Base-by-base conservation (phyloP, 164 flowering plant genomes). In the Stephania cephalantha region DNA sequence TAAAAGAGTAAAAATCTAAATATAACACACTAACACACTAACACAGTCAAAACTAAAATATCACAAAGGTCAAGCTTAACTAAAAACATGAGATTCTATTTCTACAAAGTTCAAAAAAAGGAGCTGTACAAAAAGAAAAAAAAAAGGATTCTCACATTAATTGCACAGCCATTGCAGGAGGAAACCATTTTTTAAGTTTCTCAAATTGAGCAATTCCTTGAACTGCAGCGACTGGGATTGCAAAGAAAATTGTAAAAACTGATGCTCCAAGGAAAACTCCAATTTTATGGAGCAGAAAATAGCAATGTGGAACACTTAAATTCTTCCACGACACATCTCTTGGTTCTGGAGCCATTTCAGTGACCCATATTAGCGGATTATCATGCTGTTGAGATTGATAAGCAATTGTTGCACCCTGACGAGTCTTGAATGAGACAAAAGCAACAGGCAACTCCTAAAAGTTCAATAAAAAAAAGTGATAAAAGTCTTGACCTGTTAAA, bases 331-430 rank as follows among this genome's bases (percentile, higher is more conserved):
- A 69, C 9, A 92, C 90, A 78, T 92, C 98, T 75, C 89, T 89
- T 48, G 98, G 97, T 84, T 94, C 97, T 71, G 97, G 97, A 70
- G 98, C 97, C 84, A 74, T 55, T 85, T 92, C 91, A 46, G 94
- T 90, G 71, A 85, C 85, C 97, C 92, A 91, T 35, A 83, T 30
- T 66, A 91, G 88, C 68, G 97, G 97, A 85, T 92, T 82, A 70
- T 86, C 77, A 82, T 87, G 92, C 83, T 91, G 97, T 79, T 87
- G 98, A 73, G 91, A 84, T 79, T 94, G 91, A 22, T 94, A 88
- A 74, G 89, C 92, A 55, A 94, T 75, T 63, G 90, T 83, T 67
- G 98, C 91, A 74, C 89, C 93, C 76, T 84, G 76, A 17, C 97
- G 86, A 0, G 94, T 84, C 74, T 90, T 92, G 81, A 92, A 92